Base-by-base conservation (phyloP, 305 asterid species). In the Caryopteris hybrid region DNA sequence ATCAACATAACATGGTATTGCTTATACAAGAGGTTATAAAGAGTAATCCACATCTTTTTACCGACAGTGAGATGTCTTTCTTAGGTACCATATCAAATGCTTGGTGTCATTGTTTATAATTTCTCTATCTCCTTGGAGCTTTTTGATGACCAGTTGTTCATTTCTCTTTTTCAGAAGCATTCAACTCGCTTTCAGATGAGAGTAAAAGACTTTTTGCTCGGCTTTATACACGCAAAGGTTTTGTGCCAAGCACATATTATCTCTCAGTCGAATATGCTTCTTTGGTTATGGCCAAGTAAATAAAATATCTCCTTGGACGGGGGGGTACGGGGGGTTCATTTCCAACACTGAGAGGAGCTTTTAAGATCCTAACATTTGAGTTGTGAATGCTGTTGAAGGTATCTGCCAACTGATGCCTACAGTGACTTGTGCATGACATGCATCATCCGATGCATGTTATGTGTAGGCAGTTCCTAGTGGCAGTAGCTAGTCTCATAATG, bases 161-260 rank as follows among this genome's bases (percentile, higher is more conserved):
- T 59, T 75, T 72, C 67, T 62, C 61, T 51, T 56, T 62, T 48
- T 56, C 96, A 90, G 97, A 84, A 75, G 65, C 83, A 64, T 87
- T 88, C 71, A 60, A 62, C 68, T 83, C 79, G 4, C 97, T 93
- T 72, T 86, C 95, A 46, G 88, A 88, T 80, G 99, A 87, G 67
- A 78, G 99, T 70, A 88, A 84, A 77, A 90, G 84, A 75, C 95
- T 93, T 45, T 88, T 90, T 77, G 84, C 92, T 66, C 90, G 96
- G 55, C 87, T 93, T 60, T 90, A 86, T 74, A 80, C 86, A 47
- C 90, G 96, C 75, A 93, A 93, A 90, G 99, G 99, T 92, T 58
- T 42, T 63, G 38, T 54, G 50, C 57, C 53, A 66, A 51, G 34
- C 64, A 53, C 57, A 17, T 70, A 64, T 22, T 67, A 55, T 72